Evolutionary conservation across 1,139 yeast species (phyloP).

Genomic region (Cylindricascospora bacillispora): DNA sequence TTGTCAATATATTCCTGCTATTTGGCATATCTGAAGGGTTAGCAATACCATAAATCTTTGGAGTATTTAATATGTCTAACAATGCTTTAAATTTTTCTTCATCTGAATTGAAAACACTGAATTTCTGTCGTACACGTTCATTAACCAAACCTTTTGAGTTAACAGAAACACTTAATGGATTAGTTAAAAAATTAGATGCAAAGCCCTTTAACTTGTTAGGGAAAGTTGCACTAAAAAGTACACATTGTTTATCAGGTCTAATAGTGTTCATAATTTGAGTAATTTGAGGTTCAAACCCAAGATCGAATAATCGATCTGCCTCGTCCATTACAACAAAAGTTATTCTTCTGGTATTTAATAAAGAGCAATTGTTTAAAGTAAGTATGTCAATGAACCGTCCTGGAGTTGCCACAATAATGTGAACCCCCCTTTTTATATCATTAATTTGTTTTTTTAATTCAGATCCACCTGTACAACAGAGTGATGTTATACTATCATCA

Average conservation of each 20-base stretch:
- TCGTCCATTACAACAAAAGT: conserved; percentile 86
- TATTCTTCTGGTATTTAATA: conserved; percentile 54
- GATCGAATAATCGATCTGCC: conserved; percentile 93
- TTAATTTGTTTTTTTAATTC: conserved; percentile 68
- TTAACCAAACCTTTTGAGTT: conserved; percentile 82
- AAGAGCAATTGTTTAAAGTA: conserved; percentile 72
- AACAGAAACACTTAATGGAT: conserved; percentile 67
- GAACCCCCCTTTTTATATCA: conserved; percentile 64
- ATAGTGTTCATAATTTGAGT: conserved; percentile 65
- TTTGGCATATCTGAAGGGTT: conserved; percentile 19
- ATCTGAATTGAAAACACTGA: conserved; percentile 43
- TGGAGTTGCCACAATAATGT: conserved; percentile 86
- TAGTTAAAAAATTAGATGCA: conserved; percentile 47
- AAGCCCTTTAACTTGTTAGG: conserved; percentile 68
- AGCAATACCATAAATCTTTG: conserved; percentile 13
- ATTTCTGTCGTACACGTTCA: conserved; percentile 62
- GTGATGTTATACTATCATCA: conserved; percentile 36
- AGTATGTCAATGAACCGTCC: conserved; percentile 86
- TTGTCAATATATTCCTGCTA: conserved; percentile 11
- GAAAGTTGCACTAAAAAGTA: conserved; percentile 87
- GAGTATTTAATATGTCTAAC: conserved; percentile 39
- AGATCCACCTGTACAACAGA: conserved; percentile 93
- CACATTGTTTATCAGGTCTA: conserved; percentile 86
- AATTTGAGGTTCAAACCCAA: conserved; percentile 97
- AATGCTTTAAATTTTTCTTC: conserved; percentile 43